A percentile compares a stretch with the other conserved stretches of the same genome.
Conservation (phyloP, 441 rosid species). For the Adansonia rubrostipa region DNA sequence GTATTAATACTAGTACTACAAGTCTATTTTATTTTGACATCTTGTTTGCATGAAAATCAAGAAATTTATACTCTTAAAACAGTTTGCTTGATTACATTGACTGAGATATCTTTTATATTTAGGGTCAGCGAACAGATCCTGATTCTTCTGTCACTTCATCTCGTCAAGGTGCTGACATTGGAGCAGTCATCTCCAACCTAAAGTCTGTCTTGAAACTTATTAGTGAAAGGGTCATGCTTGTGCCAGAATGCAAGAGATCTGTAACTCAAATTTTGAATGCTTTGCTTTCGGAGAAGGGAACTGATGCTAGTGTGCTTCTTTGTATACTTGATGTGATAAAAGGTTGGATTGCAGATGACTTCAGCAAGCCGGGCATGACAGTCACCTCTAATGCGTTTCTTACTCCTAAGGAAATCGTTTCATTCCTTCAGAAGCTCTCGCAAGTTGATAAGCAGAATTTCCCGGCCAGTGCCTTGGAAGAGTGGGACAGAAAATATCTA, state of each 20-base stretch:
- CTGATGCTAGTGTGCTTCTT: slow-evolving; percentile 89
- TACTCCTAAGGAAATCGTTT: slow-evolving; percentile 75
- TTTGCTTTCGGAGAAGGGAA: slow-evolving; percentile 88
- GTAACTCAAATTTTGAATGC: slow-evolving; percentile 76
- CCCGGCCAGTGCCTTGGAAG: slow-evolving; percentile 65
- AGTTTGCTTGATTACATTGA: not conserved
- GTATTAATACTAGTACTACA: too few relatives aligned
- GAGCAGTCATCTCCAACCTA: slow-evolving; percentile 77
- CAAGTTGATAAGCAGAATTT: slow-evolving; percentile 92
- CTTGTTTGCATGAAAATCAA: slow-evolving; percentile 9
- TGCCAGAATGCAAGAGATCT: slow-evolving; percentile 81
- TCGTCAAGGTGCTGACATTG: slow-evolving; percentile 86
- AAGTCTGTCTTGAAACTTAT: slow-evolving; percentile 85
- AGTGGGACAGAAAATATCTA: slow-evolving; percentile 94
- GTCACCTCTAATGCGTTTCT: slow-evolving; percentile 59
- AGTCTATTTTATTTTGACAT: not conserved
- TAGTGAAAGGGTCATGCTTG: slow-evolving; percentile 84
- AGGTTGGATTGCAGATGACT: slow-evolving; percentile 90
- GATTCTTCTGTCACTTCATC: slow-evolving; percentile 92
- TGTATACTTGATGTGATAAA: slow-evolving; percentile 81
- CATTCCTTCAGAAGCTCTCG: slow-evolving; percentile 91
- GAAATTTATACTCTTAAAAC: not conserved
- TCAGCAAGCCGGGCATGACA: slow-evolving; percentile 57
- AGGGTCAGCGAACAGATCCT: slow-evolving; percentile 84
- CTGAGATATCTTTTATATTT: slow-evolving; percentile 26